Conservation (phyloP, 2,329 filamentous ascomycete genomes). For the Colletotrichum chrysophilum region DNA sequence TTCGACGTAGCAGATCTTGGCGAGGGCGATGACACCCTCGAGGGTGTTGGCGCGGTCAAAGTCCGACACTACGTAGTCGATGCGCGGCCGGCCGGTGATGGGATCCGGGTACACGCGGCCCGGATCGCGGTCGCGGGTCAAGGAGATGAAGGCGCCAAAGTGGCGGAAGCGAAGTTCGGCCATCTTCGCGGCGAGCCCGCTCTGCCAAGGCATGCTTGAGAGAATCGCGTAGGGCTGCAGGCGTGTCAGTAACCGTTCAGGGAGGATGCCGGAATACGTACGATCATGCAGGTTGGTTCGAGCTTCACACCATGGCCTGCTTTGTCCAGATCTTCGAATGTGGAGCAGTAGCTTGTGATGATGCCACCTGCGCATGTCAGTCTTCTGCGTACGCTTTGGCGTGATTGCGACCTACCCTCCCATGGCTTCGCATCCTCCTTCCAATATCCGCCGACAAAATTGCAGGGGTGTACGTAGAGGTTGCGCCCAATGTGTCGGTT, state of each 20-base stretch:
- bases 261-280: constrained; percentile 33
- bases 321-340: constrained; percentile 82
- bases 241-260: constrained; percentile 1
- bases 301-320: constrained; percentile 84
- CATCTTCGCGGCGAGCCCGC: constrained; percentile 75
- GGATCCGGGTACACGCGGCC: constrained; percentile 79
- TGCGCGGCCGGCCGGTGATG: constrained; percentile 63
- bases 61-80: constrained; percentile 74
- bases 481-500: constrained; percentile 85
- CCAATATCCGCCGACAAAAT: constrained; percentile 64
- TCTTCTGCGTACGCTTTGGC: neutral
- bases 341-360: constrained; percentile 77
- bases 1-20: constrained; percentile 78
- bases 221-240: constrained; percentile 68
- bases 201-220: constrained; percentile 68
- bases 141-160: constrained; percentile 73
- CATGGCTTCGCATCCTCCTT: constrained; percentile 73
- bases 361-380: constrained; percentile 64
- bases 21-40: constrained; percentile 72
- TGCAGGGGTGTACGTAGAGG: constrained; percentile 81
- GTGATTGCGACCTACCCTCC: constrained; percentile 50
- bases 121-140: constrained; percentile 77
- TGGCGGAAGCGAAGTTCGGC: constrained; percentile 70
- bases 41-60: constrained; percentile 77
- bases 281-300: constrained; percentile 75